phyloP scores from a whole-genome alignment of 768 basidiomycete species.

The Pleurotus cornucopiae region DNA sequence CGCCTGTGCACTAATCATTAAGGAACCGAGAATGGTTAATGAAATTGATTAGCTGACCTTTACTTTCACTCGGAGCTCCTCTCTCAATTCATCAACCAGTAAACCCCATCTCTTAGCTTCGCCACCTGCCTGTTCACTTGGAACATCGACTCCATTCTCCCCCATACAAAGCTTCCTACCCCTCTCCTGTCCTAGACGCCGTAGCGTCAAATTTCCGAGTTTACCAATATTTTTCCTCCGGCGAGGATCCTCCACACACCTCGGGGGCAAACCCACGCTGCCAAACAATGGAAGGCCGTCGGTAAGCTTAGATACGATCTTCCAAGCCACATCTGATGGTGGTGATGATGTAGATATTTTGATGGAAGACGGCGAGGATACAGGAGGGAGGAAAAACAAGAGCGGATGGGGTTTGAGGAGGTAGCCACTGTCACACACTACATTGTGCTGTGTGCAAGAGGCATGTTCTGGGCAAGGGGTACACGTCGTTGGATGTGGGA shows the following conservation, averaged over 20 bases:
- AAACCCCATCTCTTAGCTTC: slow-evolving; percentile 79
- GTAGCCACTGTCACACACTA: slow-evolving; percentile 67
- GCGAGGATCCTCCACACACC: slow-evolving; percentile 74
- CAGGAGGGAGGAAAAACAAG: slow-evolving; percentile 45
- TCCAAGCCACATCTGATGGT: slow-evolving; percentile 39
- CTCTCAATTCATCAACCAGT: slow-evolving; percentile 52
- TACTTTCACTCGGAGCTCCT: slow-evolving; percentile 53
- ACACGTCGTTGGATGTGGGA: slow-evolving; percentile 59
- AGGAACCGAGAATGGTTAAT: slow-evolving; percentile 7
- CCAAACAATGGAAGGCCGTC: slow-evolving; percentile 77
- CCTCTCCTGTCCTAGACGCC: slow-evolving; percentile 55
- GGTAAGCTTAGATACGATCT: slow-evolving; percentile 38
- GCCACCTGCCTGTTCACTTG: slow-evolving; percentile 49
- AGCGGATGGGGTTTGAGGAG: slow-evolving; percentile 60
- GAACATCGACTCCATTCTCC: slow-evolving; percentile 18
- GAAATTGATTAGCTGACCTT: slow-evolving; percentile 34
- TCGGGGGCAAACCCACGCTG: slow-evolving; percentile 71
- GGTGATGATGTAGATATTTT: slow-evolving; percentile 36
- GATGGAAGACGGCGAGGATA: slow-evolving; percentile 18
- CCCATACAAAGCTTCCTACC: slow-evolving; percentile 64
- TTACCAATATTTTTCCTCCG: slow-evolving; percentile 70
- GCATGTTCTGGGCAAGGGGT: slow-evolving; percentile 73
- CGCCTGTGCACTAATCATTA: slow-evolving; percentile 32
- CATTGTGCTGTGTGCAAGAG: slow-evolving; percentile 48
- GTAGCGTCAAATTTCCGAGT: slow-evolving; percentile 71